Percentiles rank a stretch among this genome's conserved stretches.
Evolutionary conservation across 2,329 filamentous ascomycete species (phyloP).

Genomic region (Colletotrichum lentis): DNA sequence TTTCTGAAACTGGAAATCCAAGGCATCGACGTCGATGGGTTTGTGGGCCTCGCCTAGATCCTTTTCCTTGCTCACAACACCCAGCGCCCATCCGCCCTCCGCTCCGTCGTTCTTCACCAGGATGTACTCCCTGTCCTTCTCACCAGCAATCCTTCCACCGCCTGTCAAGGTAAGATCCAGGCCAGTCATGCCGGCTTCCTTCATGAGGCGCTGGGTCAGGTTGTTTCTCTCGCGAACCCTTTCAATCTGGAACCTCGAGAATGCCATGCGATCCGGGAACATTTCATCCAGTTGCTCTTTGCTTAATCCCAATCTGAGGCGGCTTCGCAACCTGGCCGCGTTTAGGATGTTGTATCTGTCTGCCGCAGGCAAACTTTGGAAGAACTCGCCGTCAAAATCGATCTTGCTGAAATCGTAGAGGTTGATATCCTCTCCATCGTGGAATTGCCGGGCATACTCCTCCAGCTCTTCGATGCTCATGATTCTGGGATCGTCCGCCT

Average conservation of each 20-base stretch:
- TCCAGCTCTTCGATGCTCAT: slow-evolving; percentile 96
- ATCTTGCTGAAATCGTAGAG: slow-evolving; percentile 98
- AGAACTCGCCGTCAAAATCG: slow-evolving; percentile 96
- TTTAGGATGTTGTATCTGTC: slow-evolving; percentile 98
- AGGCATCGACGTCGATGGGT: slow-evolving; percentile 88
- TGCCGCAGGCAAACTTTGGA: slow-evolving; percentile 84
- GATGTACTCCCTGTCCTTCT: slow-evolving; percentile 92
- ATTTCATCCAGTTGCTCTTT: slow-evolving; percentile 96
- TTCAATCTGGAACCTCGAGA: slow-evolving; percentile 96
- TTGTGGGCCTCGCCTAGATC: slow-evolving; percentile 81
- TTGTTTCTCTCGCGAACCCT: slow-evolving; percentile 92
- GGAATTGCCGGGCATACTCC: slow-evolving; percentile 91
- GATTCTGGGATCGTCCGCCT: slow-evolving; percentile 89
- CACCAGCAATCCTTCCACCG: slow-evolving; percentile 76
- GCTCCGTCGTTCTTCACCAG: slow-evolving; percentile 94
- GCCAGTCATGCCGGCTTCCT: slow-evolving; percentile 87
- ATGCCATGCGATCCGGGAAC: slow-evolving; percentile 98
- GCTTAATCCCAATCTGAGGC: slow-evolving; percentile 92
- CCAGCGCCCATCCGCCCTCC: slow-evolving; percentile 94
- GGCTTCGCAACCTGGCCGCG: slow-evolving; percentile 85
- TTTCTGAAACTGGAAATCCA: slow-evolving; percentile 64
- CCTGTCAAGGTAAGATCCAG: slow-evolving; percentile 72
- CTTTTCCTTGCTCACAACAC: slow-evolving; percentile 88
- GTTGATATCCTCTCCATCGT: slow-evolving; percentile 89
- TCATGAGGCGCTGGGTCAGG: slow-evolving; percentile 93